Base-by-base conservation (phyloP, 768 basidiomycete genomes). In the Leccinum incarnatum region DNA sequence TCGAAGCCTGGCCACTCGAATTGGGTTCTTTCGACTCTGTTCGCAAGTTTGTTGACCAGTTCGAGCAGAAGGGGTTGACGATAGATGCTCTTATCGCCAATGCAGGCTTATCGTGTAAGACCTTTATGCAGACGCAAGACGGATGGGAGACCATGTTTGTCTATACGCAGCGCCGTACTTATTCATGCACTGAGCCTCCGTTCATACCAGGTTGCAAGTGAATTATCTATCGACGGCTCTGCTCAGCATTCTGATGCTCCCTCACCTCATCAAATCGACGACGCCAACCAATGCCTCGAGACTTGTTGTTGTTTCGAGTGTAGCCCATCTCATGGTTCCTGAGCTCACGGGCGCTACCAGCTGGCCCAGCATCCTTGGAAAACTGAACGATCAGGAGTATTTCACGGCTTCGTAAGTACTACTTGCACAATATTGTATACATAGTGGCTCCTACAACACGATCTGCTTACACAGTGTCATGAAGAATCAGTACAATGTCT, bases 61-160 rank as follows among this genome's bases (percentile, higher is more conserved):
- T 70, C 29, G 69, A 75, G 30, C 53, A 34, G 19, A 73, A 76
- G 37, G 62, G 57, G 8, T 52, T 60, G n/a, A 57, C 67, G 12
- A 53, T 75, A 25, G 67, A 74, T 15, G 65, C 69, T 9, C 55
- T 78, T 14, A 63, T 77, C 25, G 69, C 67, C 30, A 75, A 73
- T 52, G 76, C 76, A 14, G 71, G 60, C 12, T 2, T 74, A 12
- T 45, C 49, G 4, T 52, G 58, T 1, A 12, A 8, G 12, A 64
- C 53, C 3, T 74, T 70, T 29, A 11, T 19, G 6, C 65, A 61
- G 59, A 76, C 76, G 3, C 49, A 54, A 32, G 76, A 77, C 49
- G 76, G 75, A 34, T 77, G 71, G 68, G 76, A 77, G 65, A 66
- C 64, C 32, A 70, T 63, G 76, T 77, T 34, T 30, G 75, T 59